A percentile compares a stretch with the other conserved stretches of the same genome.
Conservation (phyloP, 345 rosid genomes). For the Eucalyptus fibrosa region DNA sequence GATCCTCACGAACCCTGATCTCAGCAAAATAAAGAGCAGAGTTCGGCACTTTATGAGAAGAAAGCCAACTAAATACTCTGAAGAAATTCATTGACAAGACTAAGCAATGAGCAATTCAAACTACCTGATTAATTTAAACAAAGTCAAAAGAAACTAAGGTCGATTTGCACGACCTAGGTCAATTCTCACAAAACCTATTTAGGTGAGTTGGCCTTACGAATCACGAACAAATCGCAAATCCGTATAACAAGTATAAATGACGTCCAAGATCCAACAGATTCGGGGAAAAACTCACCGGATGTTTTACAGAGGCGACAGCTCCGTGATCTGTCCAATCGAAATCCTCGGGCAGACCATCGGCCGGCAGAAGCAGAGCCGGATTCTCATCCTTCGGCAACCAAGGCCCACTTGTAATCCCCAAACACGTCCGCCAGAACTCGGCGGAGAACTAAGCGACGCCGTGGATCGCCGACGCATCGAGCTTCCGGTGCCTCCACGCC, state of each 20-base stretch:
- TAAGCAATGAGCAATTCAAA: neutral
- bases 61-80: neutral
- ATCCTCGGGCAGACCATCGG: slow-evolving; percentile 52
- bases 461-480: slow-evolving; percentile 73
- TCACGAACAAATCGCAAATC: neutral
- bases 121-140: neutral
- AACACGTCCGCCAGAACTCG: slow-evolving; percentile 43
- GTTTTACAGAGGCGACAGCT: slow-evolving; percentile 66
- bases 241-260: neutral
- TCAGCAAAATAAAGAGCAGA: neutral
- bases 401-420: slow-evolving; percentile 36
- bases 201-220: neutral
- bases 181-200: neutral
- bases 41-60: neutral
- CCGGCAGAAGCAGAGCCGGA: slow-evolving; percentile 73
- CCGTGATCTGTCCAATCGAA: slow-evolving; percentile 92
- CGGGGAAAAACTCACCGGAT: slow-evolving; percentile 36
- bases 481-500: slow-evolving; percentile 58
- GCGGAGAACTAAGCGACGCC: slow-evolving; percentile 87
- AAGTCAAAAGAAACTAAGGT: neutral
- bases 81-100: neutral
- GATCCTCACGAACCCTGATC: slow-evolving; percentile 88
- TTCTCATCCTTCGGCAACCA: slow-evolving; percentile 63
- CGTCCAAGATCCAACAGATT: neutral
- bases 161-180: neutral